These are phyloP conservation scores for Ustilago curta DNA, from an alignment of 1,284 basidiomycete species.

Conservation along the genomic window DNA sequence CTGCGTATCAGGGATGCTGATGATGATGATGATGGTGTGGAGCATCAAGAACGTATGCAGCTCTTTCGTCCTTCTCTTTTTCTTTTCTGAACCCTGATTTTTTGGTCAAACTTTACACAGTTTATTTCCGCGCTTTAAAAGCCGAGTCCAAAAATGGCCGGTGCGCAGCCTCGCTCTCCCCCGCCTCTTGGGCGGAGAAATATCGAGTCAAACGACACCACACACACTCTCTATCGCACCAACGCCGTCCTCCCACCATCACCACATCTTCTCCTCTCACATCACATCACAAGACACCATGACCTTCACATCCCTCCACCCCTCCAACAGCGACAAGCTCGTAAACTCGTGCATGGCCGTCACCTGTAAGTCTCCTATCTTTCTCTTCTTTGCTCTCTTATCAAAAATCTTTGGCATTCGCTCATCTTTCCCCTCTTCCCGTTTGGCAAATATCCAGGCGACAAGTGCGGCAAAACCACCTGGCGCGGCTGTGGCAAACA, in stretches of 20 bases:
- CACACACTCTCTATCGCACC: background rate
- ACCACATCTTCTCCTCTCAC: background rate
- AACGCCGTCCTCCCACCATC: slow-evolving; percentile 5
- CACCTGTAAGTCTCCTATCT: slow-evolving; percentile 40
- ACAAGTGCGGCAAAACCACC: slow-evolving; percentile 59
- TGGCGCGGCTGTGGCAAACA: slow-evolving; percentile 55
- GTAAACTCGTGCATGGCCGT: slow-evolving; percentile 50
- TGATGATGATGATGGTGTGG: background rate
- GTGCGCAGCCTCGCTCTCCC: background rate
- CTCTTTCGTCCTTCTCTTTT: slow-evolving; percentile 1
- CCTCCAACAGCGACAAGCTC: slow-evolving; percentile 15
- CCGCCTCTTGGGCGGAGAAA: background rate
- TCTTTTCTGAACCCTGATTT: slow-evolving; percentile 8
- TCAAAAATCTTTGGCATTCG: too few relatives aligned
- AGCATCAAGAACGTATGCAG: background rate
- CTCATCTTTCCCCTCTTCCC: background rate
- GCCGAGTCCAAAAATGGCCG: too few relatives aligned
- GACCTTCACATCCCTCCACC: slow-evolving; percentile 9
- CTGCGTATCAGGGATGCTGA: background rate
- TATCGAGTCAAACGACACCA: slow-evolving; percentile 16
- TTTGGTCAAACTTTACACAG: background rate
- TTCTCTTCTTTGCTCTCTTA: background rate
- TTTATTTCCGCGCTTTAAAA: too few relatives aligned
- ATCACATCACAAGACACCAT: slow-evolving; percentile 13
- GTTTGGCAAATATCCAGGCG: slow-evolving; percentile 25